Conservation (phyloP, 192 early-diverging fungal genomes). For the Rhizophagus sp. region DNA sequence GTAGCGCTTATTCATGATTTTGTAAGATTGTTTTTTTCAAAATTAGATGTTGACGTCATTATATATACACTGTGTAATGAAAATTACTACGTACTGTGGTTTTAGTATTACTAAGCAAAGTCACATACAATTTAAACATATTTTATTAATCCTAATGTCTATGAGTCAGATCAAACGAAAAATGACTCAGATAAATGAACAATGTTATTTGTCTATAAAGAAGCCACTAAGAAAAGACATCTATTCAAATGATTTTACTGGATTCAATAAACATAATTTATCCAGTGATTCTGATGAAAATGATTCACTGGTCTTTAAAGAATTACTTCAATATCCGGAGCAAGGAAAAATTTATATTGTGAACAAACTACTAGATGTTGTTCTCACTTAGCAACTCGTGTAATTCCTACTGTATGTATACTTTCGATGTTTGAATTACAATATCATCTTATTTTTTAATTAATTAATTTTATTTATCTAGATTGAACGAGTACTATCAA, state of each 20-base stretch:
- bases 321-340: constrained; percentile 68
- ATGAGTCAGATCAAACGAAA: constrained; percentile 83
- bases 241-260: constrained; percentile 72
- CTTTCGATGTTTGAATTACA: not conserved
- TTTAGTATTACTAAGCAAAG: too few species aligned
- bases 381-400: constrained; percentile 73
- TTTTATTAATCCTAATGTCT: constrained; percentile 92
- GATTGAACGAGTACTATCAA: constrained; percentile 78
- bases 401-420: constrained; percentile 77
- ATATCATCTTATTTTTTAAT: not conserved
- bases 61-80: too few species aligned
- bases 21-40: too few species aligned
- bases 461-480: not conserved
- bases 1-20: too few species aligned
- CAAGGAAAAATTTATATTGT: constrained; percentile 88
- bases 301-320: constrained; percentile 60
- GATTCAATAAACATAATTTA: constrained; percentile 72
- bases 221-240: constrained; percentile 68
- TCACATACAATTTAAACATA: constrained; percentile 94
- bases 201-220: constrained; percentile 59
- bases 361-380: constrained; percentile 87
- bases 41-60: too few species aligned
- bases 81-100: too few species aligned
- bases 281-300: not conserved
- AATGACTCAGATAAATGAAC: constrained; percentile 63